Base-by-base conservation (phyloP, 352 stramenopile genomes). In the Aphanomyces invadans region DNA sequence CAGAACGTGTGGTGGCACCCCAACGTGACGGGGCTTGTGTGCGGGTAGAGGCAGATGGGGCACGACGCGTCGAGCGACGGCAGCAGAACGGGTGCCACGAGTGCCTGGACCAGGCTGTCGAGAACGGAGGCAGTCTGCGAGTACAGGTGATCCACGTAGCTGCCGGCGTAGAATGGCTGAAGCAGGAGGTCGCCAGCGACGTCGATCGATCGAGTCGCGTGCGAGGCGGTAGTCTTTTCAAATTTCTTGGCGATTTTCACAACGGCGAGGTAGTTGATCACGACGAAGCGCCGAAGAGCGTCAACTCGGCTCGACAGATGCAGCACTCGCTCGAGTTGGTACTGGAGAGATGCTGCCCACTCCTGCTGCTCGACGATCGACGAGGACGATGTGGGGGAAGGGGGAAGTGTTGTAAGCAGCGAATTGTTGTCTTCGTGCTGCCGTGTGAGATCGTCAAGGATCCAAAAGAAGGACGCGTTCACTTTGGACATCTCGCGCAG, bases 221-320 rank as follows among this genome's bases (percentile, higher is more conserved):
- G n/a, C n/a, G n/a, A n/a, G n/a, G n/a, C 44, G 31, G 48, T 32
- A 17, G 46, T 68, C 52, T 92, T 92, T 73, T 88, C 83, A 51
- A 89, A 88, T 68, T 92, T 92, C 71, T 92, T 92, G 65, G 78
- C 72, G 69, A 89, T 89, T 66, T 92, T 92, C 60, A 90, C 80
- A 28, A 92, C 74, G 32, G 83, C 83, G 31, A 92, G 72, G 33
- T 75, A 86, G 67, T 92, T 92, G 61, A 92, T 76, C 52, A 92
- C 72, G 53, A 90, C 79, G 65, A 86, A 92, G 62, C 83, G 78
- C 21, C 83, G 81, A 51, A 92, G 87, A 9, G 81, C 78, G 52
- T 92, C 83, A 52, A 92, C 73, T 25, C 78, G 69, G 42, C 81
- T 66, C 25, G 79, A 88, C 29, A 89, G 69, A 51, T 89, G 75